phyloP scores from a whole-genome alignment of 257 asterid genomes.

The Striga asiatica region DNA sequence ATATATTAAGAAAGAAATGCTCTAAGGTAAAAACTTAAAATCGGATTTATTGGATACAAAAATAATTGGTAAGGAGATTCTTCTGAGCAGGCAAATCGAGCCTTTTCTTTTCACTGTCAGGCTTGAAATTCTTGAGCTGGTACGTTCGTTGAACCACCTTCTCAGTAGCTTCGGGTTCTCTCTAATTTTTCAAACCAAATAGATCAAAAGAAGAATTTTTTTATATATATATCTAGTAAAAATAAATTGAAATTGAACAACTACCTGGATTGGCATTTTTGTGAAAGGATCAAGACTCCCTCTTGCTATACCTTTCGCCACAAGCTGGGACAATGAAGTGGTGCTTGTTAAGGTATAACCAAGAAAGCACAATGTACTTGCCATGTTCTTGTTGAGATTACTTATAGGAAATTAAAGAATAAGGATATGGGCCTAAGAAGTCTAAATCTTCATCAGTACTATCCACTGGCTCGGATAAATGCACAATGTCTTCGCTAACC shows the following conservation, averaged over 20 bases:
- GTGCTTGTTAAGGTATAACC: slow-evolving; percentile 48
- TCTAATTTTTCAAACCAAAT: slow-evolving; percentile 27
- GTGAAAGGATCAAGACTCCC: slow-evolving; percentile 92
- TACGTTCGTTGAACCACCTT: slow-evolving; percentile 30
- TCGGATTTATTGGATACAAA: slow-evolving; percentile 62
- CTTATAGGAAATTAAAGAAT: slow-evolving; percentile 9
- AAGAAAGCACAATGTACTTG: slow-evolving; percentile 10
- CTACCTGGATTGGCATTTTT: slow-evolving; percentile 69
- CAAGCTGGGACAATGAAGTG: slow-evolving; percentile 55
- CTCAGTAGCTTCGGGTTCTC: slow-evolving; percentile 28
- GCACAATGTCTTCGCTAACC: slow-evolving; percentile 40
- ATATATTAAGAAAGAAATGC: neutral
- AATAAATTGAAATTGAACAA: neutral
- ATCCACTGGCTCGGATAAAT: slow-evolving; percentile 48
- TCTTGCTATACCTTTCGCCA: slow-evolving; percentile 77
- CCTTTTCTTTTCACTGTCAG: slow-evolving; percentile 50
- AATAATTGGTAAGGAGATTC: slow-evolving; percentile 83
- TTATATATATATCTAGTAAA: neutral
- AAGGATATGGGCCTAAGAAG: slow-evolving; percentile 97
- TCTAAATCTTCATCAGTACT: slow-evolving; percentile 38
- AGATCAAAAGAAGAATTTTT: neutral
- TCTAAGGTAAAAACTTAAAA: neutral
- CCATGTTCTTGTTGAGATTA: slow-evolving; percentile 9
- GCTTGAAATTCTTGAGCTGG: slow-evolving; percentile 52
- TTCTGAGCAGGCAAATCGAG: slow-evolving; percentile 85